Evolutionary conservation across 2,329 filamentous ascomycete species (phyloP), one percentile per base, ranked within the genome.

Genomic region (Colletotrichum sp.): DNA sequence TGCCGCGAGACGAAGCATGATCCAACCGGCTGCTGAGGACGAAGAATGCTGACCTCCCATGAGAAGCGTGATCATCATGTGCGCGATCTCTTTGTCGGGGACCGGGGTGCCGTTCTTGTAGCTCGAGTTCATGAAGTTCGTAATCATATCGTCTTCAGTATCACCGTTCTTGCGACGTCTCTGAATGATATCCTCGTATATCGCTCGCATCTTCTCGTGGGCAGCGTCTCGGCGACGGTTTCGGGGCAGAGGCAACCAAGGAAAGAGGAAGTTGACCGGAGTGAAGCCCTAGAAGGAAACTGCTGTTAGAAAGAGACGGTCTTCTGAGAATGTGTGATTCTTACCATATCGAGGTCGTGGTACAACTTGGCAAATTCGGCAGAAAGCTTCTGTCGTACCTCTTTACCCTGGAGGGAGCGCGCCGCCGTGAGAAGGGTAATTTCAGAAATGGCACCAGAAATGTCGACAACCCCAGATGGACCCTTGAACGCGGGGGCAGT

Each of bases 31-130:
- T 49, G 95, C 96, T n/a, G 95, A 95, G 4, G 95, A 95, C 3
- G 95, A 96, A 3, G 94, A 96, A 87, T 98, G 95, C 83, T 98
- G 95, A 71, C 95, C 95, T 75, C 95, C 95, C 95, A 98, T 98
- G 77, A 98, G 92, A 24, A 98, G 90, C 9, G 95, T 95, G 85
- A 98, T 98, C 95, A 98, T 96, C 91, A 98, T 96, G 86, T 97
- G 94, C 26, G 95, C 95, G 73, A 98, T 91, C 85, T 98, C 95
- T 80, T 94, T 90, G 82, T 98, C 95, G 16, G 95, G 93, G 16
- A 98, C 89, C 7, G 89, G 89, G 39, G 88, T 92, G 79, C 95
- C 95, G 80, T 96, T 92, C 88, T 98, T 98, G 90, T 98, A 98
- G 26, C 88, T 90, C 80, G 93, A 95, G 80, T 92, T 92, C 95